A percentile compares a stretch with the other conserved stretches of the same genome.
Evolutionary conservation across 768 basidiomycete species (phyloP).

Genomic region (Polyporus arcularius): DNA sequence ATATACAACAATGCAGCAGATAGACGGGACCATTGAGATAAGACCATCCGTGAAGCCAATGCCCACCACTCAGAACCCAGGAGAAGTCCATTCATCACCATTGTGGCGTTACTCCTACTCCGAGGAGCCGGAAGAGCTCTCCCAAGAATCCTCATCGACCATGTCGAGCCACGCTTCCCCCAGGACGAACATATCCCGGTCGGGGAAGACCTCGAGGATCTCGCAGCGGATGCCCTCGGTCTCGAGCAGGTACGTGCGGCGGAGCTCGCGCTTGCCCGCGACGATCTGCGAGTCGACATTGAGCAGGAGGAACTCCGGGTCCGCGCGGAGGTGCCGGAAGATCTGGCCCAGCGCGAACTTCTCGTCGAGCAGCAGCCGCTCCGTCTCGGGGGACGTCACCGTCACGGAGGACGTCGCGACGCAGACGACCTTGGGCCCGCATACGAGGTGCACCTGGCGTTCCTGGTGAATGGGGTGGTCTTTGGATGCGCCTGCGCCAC

Average conservation of each 20-base stretch:
- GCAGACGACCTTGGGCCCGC: conserved; percentile 56
- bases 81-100: too few species aligned
- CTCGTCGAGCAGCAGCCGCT: conserved; percentile 66
- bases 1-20: too few species aligned
- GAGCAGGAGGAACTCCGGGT: conserved; percentile 60
- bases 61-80: too few species aligned
- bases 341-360: conserved; percentile 71
- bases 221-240: conserved; percentile 64
- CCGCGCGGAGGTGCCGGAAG: conserved; percentile 53
- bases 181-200: conserved; percentile 61
- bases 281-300: conserved; percentile 43
- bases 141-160: background rate
- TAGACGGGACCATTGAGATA: too few species aligned
- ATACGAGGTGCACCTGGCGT: conserved; percentile 66
- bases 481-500: conserved; percentile 40
- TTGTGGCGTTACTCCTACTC: too few species aligned
- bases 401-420: conserved; percentile 66
- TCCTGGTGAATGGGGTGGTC: conserved; percentile 57
- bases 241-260: conserved; percentile 60
- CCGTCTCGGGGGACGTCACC: conserved; percentile 56
- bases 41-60: too few species aligned
- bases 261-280: conserved; percentile 35
- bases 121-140: too few species aligned
- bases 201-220: conserved; percentile 69
- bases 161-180: conserved; percentile 55